Evolutionary conservation across 352 stramenopile species (phyloP).

Genomic region (Halophytophthora batemanensis): DNA sequence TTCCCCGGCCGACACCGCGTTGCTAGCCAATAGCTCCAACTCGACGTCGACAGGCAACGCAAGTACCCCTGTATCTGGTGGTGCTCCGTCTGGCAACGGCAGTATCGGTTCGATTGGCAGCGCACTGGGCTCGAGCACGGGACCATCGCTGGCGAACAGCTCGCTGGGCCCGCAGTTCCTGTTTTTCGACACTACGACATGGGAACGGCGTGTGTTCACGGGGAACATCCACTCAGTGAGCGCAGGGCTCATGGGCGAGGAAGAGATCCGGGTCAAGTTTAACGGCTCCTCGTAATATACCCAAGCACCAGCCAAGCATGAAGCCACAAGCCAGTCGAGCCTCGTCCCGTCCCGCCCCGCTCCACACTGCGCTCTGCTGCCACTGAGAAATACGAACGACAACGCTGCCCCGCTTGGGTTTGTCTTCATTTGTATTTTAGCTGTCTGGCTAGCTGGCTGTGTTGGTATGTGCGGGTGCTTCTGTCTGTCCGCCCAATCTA

Average conservation of each 20-base stretch:
- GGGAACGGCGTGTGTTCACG: constrained; percentile 93
- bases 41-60: constrained; percentile 23
- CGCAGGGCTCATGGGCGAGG: constrained; percentile 88
- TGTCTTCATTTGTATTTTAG: too few relatives aligned
- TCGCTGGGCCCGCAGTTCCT: constrained; percentile 85
- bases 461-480: too few relatives aligned
- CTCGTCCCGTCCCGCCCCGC: too few relatives aligned
- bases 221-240: constrained; percentile 88
- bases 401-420: too few relatives aligned
- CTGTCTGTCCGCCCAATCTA: too few relatives aligned
- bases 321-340: too few relatives aligned
- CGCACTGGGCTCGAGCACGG: constrained; percentile 30
- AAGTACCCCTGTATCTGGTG: constrained; percentile 20
- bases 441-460: too few relatives aligned
- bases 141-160: constrained; percentile 28
- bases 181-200: constrained; percentile 95
- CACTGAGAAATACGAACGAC: too few relatives aligned
- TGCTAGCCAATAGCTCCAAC: constrained; percentile 37
- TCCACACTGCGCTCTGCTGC: too few relatives aligned
- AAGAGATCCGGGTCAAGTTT: constrained; percentile 96
- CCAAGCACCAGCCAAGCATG: not conserved
- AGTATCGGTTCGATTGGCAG: constrained; percentile 74
- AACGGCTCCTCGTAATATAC: constrained; percentile 69
- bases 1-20: constrained; percentile 53
- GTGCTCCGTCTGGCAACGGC: constrained; percentile 22